Evolutionary conservation across 2,329 filamentous ascomycete species (phyloP).

Genomic region (Colletotrichum magnum): DNA sequence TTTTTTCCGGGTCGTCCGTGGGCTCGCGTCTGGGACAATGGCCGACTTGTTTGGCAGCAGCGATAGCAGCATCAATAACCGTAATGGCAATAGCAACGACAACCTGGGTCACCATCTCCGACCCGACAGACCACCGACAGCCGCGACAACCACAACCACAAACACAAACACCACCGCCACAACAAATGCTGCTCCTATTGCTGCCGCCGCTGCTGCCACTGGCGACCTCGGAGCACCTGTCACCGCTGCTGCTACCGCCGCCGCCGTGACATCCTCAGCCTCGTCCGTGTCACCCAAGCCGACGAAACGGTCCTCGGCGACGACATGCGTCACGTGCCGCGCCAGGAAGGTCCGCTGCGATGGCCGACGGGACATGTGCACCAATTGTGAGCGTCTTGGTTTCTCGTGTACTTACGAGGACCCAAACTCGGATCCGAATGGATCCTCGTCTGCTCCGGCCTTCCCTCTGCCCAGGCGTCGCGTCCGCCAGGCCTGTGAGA

Average conservation of each 20-base stretch:
- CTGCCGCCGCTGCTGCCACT: conserved; percentile 9
- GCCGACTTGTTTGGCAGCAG: conserved; percentile 34
- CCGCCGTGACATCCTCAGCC: conserved; percentile 37
- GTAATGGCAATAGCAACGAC: conserved; percentile 27
- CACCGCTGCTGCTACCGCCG: conserved; percentile 7
- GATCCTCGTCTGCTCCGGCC: conserved; percentile 48
- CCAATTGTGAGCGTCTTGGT: conserved; percentile 71
- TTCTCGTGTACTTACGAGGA: conserved; percentile 72
- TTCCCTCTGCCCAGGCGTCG: conserved; percentile 63
- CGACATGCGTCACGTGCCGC: conserved; percentile 69
- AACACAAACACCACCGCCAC: conserved; percentile 8
- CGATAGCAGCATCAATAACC: conserved; percentile 20
- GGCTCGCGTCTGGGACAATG: conserved; percentile 30
- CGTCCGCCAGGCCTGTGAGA: conserved; percentile 70
- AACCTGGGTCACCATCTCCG: conserved; percentile 37
- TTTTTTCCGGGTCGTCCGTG: too few relatives aligned
- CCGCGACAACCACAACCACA: conserved; percentile 16
- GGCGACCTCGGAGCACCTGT: background rate
- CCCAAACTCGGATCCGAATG: conserved; percentile 56
- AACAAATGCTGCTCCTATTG: background rate
- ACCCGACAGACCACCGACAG: conserved; percentile 39
- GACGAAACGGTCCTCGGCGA: conserved; percentile 59
- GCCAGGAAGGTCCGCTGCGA: conserved; percentile 72
- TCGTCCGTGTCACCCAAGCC: conserved; percentile 41
- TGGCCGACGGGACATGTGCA: conserved; percentile 66